Percentiles rank a stretch among this genome's conserved stretches.
Evolutionary conservation across 306 rosid genomes (phyloP).

Genomic region (Cucurbita argyrosperma): DNA sequence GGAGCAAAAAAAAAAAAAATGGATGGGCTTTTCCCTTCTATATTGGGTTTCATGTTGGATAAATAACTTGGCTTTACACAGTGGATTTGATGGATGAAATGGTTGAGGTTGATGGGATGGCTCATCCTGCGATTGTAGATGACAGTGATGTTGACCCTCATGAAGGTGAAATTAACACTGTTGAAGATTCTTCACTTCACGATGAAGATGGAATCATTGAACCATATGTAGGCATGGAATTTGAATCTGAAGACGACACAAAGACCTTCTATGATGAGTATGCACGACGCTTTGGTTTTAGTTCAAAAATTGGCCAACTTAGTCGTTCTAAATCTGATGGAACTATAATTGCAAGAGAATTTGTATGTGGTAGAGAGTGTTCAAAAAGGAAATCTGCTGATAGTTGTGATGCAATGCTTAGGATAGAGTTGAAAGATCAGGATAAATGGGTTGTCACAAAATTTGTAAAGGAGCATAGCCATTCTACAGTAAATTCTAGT

Average conservation of each 20-base stretch:
- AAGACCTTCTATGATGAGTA: slow-evolving; percentile 35
- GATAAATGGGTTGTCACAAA: slow-evolving; percentile 74
- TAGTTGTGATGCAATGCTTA: slow-evolving; percentile 63
- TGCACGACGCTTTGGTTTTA: slow-evolving; percentile 35
- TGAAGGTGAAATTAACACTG: slow-evolving; percentile 34
- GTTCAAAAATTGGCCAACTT: slow-evolving; percentile 37
- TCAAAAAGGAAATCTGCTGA: slow-evolving; percentile 49
- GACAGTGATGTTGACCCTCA: slow-evolving; percentile 28
- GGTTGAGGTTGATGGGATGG: slow-evolving; percentile 40
- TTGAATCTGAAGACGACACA: slow-evolving; percentile 39
- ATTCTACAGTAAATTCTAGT: slow-evolving; percentile 34
- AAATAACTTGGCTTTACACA: slow-evolving; percentile 7
- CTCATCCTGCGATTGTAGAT: slow-evolving; percentile 31
- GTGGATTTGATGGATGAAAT: slow-evolving; percentile 58
- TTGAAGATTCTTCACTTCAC: slow-evolving; percentile 21
- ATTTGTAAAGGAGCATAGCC: slow-evolving; percentile 78
- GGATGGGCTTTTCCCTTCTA: slow-evolving; percentile 9
- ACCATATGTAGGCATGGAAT: slow-evolving; percentile 48
- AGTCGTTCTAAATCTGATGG: slow-evolving; percentile 44
- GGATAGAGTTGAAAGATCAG: slow-evolving; percentile 48
- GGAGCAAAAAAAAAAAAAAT: slow-evolving; percentile 3
- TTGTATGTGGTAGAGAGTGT: slow-evolving; percentile 62
- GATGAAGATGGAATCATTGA: slow-evolving; percentile 27
- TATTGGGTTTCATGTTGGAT: slow-evolving; percentile 9
- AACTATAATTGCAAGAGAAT: slow-evolving; percentile 37